Percentiles rank a stretch among this genome's conserved stretches.
These are phyloP conservation scores for Chlorella sorokiniana DNA, from an alignment of 139 green algal species.

Conservation along the genomic window DNA sequence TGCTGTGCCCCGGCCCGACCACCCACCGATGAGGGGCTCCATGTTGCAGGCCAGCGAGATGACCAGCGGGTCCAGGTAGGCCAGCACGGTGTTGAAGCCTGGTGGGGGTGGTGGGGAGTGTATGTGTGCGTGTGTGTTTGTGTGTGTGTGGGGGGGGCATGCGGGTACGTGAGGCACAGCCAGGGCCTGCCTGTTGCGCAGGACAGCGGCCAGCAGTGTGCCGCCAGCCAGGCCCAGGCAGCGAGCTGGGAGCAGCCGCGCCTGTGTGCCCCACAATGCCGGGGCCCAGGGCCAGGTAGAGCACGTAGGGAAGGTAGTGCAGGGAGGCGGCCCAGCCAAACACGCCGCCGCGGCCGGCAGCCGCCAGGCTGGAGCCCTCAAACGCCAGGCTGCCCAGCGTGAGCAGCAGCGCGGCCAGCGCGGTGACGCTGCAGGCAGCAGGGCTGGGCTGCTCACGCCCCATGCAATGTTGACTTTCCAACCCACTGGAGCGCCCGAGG, in stretches of 20 bases:
- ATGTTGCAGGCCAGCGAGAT: slow-evolving; percentile 77
- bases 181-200: neutral
- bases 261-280: slow-evolving; percentile 79
- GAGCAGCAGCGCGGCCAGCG: slow-evolving; percentile 37
- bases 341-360: slow-evolving; percentile 40
- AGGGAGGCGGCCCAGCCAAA: slow-evolving; percentile 61
- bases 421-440: slow-evolving; percentile 56
- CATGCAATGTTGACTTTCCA: too few relatives aligned
- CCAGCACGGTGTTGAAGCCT: slow-evolving; percentile 49
- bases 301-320: slow-evolving; percentile 50
- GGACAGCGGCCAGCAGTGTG: neutral
- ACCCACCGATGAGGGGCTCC: slow-evolving; percentile 82
- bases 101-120: neutral
- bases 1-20: too few relatives aligned
- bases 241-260: too few relatives aligned
- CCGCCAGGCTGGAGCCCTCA: slow-evolving; percentile 36
- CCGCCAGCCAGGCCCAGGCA: neutral
- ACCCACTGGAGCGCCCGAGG: neutral
- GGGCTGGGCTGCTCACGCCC: too few relatives aligned
- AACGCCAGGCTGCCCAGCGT: slow-evolving; percentile 32
- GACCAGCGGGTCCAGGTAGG: slow-evolving; percentile 63
- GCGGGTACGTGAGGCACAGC: neutral
- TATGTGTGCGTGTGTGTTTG: neutral
- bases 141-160: too few relatives aligned
- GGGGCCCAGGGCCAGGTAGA: slow-evolving; percentile 73